These are phyloP conservation scores for Conringia planisiliqua DNA, from an alignment of 345 rosid species.

Conservation along the genomic window DNA sequence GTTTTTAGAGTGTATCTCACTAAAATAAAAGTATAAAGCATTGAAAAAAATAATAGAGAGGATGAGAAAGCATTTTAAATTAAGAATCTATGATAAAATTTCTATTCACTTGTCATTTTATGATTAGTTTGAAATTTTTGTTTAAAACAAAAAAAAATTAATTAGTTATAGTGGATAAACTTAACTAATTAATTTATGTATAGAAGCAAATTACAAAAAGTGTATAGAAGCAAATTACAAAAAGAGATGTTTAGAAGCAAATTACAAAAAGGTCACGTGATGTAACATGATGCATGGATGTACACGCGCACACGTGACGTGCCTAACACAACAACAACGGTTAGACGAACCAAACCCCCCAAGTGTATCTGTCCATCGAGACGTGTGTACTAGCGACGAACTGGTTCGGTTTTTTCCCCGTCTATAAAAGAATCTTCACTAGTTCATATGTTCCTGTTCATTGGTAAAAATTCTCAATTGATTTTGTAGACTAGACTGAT, in stretches of 20 bases:
- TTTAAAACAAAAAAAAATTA: no score
- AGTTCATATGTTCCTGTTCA: not conserved
- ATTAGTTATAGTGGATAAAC: no score
- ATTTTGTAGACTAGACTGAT: not conserved
- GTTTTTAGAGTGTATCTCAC: no score
- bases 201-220: no score
- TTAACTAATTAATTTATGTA: no score
- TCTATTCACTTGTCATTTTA: no score
- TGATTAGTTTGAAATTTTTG: no score
- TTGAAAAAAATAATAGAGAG: no score
- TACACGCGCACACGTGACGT: not conserved
- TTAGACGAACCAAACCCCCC: constrained; percentile 7
- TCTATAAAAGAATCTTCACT: not conserved
- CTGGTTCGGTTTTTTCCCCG: not conserved
- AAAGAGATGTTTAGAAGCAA: not conserved
- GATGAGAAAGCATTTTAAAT: no score
- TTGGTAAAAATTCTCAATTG: not conserved
- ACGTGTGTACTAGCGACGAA: not conserved
- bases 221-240: no score
- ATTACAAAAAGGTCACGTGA: not conserved
- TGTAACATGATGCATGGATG: not conserved
- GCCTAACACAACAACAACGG: not conserved
- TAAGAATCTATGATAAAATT: no score
- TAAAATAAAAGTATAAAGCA: no score
- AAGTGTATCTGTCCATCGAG: not conserved